A percentile compares a stretch with the other conserved stretches of the same genome.
These are phyloP conservation scores for Nematocida ausubeli DNA, from an alignment of 371 early-diverging fungal genomes.

Conservation along the genomic window DNA sequence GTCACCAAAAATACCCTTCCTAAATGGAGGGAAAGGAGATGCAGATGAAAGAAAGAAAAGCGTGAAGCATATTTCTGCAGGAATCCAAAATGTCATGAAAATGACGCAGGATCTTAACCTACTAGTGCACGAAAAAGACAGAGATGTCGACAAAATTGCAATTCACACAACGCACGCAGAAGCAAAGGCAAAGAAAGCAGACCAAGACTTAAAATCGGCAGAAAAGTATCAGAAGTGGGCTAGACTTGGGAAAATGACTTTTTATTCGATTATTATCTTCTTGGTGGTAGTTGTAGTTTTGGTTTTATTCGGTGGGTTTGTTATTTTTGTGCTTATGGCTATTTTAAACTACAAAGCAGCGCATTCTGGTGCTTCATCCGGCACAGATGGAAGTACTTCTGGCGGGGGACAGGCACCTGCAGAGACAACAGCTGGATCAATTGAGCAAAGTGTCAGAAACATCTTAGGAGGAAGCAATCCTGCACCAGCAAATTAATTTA, in stretches of 20 bases:
- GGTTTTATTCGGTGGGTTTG: conserved; percentile 10
- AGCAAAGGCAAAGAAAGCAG: conserved; percentile 63
- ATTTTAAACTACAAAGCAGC: background rate
- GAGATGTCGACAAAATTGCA: conserved; percentile 63
- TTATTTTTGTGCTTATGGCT: conserved; percentile 10
- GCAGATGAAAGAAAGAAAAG: conserved; percentile 62
- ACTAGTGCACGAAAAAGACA: conserved; percentile 53
- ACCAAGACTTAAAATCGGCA: conserved; percentile 63
- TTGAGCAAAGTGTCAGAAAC: background rate
- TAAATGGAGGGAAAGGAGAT: conserved; percentile 13
- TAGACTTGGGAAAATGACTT: conserved; percentile 57
- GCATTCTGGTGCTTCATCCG: background rate
- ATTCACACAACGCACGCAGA: conserved; percentile 55
- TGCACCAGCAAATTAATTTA: no score
- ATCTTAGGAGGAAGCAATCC: background rate
- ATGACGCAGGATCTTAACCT: conserved; percentile 64
- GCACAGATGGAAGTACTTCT: background rate
- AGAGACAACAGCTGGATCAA: background rate
- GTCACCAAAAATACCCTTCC: conserved; percentile 55
- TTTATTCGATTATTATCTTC: conserved; percentile 28
- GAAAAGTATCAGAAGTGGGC: conserved; percentile 63
- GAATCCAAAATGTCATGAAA: conserved; percentile 60
- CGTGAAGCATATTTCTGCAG: conserved; percentile 60
- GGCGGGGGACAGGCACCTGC: background rate
- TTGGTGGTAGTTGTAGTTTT: conserved; percentile 8